Base-by-base conservation (phyloP, 768 basidiomycete genomes). In the Mycena latifolia region DNA sequence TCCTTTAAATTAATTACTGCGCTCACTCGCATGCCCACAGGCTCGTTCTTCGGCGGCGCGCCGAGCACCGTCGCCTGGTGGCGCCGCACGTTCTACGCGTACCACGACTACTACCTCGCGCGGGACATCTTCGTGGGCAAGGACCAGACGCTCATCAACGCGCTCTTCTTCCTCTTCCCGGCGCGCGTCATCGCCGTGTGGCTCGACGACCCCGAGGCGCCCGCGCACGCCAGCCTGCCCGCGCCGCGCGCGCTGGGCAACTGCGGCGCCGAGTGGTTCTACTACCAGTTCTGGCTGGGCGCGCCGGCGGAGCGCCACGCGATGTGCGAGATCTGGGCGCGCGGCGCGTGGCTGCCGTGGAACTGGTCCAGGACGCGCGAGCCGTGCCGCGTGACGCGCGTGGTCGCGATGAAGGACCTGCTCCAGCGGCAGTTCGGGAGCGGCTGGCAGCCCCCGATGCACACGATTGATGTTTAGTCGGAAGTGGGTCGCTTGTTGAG, bases 41-140 rank as follows among this genome's bases (percentile, higher is more conserved):
- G 85, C n/a, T 86, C 87, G 0, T 88, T 88, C 72, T 88, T 88
- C 61, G 88, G 88, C 11, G 86, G 86, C 12, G 72, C 80, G 0
- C 82, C 82, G 2, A 41, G 69, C 11, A 78, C 84, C 0, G 73
- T 88, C 29, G 66, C 77, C 6, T 87, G 85, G 86, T 88, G 33
- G 33, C 33, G 78, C 0, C 60, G 73, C 17, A 74, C 75, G 1
- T 89, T 81, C 72, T 88, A 86, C 70, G 75, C 79, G 0, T 85
- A 85, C 63, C 88, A 88, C 72, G 77, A 87, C 72, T 63, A 80
- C 64, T 88, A 87, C 74, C 80, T 87, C 41, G 71, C 74, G 8
- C 75, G 75, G n/a, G 77, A 77, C n/a, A 67, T 78, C 11, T 88
- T 88, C 69, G 84, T 87, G 20, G 86, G 87, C 11, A 87, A 87